A percentile compares a stretch with the other conserved stretches of the same genome.
Evolutionary conservation across 1,284 basidiomycete species (phyloP).

Genomic region (Ceratobasidium sp.): DNA sequence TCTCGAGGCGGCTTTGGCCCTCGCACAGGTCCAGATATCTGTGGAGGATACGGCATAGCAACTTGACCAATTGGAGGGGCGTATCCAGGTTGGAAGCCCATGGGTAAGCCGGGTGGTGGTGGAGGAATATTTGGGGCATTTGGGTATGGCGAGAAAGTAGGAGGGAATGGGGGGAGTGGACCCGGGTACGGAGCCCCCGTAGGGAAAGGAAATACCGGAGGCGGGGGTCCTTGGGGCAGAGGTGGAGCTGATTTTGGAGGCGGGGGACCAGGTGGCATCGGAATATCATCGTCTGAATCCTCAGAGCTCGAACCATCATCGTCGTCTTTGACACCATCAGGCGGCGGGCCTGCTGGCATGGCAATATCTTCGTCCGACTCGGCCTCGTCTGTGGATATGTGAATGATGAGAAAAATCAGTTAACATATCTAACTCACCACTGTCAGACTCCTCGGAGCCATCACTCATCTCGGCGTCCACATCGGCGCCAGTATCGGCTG

Average conservation of each 20-base stretch:
- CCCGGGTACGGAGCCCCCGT: constrained; percentile 50
- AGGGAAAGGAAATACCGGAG: constrained; percentile 52
- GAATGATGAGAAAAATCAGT: constrained; percentile 24
- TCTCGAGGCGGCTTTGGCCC: constrained; percentile 40
- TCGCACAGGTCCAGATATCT: constrained; percentile 27
- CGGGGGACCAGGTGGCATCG: constrained; percentile 47
- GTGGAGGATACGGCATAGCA: constrained; percentile 42
- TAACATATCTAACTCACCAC: constrained; percentile 16
- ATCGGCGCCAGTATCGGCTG: constrained; percentile 43
- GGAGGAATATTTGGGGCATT: constrained; percentile 29
- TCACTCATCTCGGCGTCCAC: constrained; percentile 33
- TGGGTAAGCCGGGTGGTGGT: constrained; percentile 50
- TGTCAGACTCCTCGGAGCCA: constrained; percentile 40
- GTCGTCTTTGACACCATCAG: constrained; percentile 56
- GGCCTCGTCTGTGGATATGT: constrained; percentile 33
- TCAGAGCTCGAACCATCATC: constrained; percentile 54
- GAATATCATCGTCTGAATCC: constrained; percentile 61
- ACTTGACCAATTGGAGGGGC: constrained; percentile 44
- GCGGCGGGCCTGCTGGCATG: constrained; percentile 87
- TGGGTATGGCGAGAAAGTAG: constrained; percentile 47
- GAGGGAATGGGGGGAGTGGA: constrained; percentile 50
- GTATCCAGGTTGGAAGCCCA: constrained; percentile 38
- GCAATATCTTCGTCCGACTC: constrained; percentile 83
- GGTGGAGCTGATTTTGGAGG: constrained; percentile 32
- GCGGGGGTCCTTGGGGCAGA: constrained; percentile 2